A percentile compares a stretch with the other conserved stretches of the same genome.
phyloP scores from a whole-genome alignment of 352 stramenopile genomes.

The Globisporangium radiosum region DNA sequence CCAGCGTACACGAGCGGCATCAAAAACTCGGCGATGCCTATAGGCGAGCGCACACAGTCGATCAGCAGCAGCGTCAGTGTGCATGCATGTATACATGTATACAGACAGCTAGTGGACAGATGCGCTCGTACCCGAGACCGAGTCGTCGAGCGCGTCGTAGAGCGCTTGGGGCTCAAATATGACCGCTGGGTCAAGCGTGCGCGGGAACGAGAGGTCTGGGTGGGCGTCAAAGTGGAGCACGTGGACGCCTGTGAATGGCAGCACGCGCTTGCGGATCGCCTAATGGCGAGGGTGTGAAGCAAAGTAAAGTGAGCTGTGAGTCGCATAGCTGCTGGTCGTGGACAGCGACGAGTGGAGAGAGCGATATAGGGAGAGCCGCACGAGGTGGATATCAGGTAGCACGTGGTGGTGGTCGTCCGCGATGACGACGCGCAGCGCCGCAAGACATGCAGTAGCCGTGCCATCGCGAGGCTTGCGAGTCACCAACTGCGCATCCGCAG shows the following conservation, averaged over 20 bases:
- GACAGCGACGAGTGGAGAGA: no score
- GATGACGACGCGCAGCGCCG: slow-evolving; percentile 35
- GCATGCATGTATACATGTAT: not conserved
- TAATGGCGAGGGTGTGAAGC: slow-evolving; percentile 8
- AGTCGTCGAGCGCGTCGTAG: slow-evolving; percentile 70
- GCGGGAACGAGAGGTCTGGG: slow-evolving; percentile 77
- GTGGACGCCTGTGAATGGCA: slow-evolving; percentile 62
- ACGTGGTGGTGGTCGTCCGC: slow-evolving; percentile 81
- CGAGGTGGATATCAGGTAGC: slow-evolving; percentile 63
- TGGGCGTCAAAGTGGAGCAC: slow-evolving; percentile 85
- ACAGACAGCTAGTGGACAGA: not conserved
- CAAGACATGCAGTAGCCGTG: no score
- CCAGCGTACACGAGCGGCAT: slow-evolving; percentile 72
- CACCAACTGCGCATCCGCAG: no score
- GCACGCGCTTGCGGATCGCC: slow-evolving; percentile 58
- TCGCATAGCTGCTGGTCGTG: no score
- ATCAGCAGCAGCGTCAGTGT: not conserved
- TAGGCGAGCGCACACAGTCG: not conserved
- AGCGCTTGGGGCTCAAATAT: slow-evolving; percentile 65
- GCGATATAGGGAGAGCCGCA: slow-evolving; percentile 5
- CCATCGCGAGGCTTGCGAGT: no score
- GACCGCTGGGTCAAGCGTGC: slow-evolving; percentile 22
- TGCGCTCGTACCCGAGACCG: slow-evolving; percentile 20
- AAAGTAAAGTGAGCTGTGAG: no score
- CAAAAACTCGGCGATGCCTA: slow-evolving; percentile 84